Evolutionary conservation across 2,329 filamentous ascomycete genomes (phyloP).

Genomic region (Aureobasidium sp.): DNA sequence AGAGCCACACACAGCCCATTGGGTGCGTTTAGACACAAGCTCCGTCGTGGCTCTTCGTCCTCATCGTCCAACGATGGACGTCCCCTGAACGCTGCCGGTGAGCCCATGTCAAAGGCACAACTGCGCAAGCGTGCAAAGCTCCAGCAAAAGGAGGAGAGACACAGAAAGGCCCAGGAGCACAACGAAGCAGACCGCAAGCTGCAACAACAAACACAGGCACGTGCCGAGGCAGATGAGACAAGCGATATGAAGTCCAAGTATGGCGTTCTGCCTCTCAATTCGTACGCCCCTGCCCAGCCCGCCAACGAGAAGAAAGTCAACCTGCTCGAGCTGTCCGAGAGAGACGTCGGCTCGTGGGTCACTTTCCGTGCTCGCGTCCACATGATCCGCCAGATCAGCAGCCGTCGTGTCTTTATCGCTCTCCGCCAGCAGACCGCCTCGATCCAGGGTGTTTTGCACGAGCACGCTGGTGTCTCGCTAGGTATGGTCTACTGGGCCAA

Average conservation of each 20-base stretch:
- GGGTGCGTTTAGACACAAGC: conserved; percentile 28
- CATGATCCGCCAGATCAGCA: conserved; percentile 73
- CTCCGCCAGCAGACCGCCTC: conserved; percentile 78
- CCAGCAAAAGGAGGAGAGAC: conserved; percentile 39
- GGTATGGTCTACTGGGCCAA: conserved; percentile 85
- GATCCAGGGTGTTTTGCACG: conserved; percentile 72
- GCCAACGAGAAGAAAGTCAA: conserved; percentile 42
- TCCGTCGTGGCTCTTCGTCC: conserved; percentile 24
- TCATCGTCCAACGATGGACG: conserved; percentile 30
- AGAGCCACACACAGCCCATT: conserved; percentile 28
- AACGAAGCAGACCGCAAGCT: conserved; percentile 40
- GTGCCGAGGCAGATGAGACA: conserved; percentile 48
- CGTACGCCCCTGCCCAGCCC: conserved; percentile 46
- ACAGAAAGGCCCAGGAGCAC: conserved; percentile 38
- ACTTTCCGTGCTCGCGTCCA: conserved; percentile 67
- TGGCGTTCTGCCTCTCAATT: conserved; percentile 51
- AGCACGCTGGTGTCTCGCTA: conserved; percentile 56
- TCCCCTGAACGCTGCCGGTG: conserved; percentile 44
- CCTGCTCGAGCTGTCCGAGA: conserved; percentile 46
- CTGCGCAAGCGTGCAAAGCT: conserved; percentile 42
- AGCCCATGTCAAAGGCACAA: conserved; percentile 45
- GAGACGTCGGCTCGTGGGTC: conserved; percentile 53
- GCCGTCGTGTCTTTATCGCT: conserved; percentile 76
- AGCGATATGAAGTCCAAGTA: conserved; percentile 54
- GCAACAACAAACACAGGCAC: conserved; percentile 42